These are phyloP conservation scores for Nothophytophthora sp. DNA, from an alignment of 352 stramenopile species.

Conservation along the genomic window DNA sequence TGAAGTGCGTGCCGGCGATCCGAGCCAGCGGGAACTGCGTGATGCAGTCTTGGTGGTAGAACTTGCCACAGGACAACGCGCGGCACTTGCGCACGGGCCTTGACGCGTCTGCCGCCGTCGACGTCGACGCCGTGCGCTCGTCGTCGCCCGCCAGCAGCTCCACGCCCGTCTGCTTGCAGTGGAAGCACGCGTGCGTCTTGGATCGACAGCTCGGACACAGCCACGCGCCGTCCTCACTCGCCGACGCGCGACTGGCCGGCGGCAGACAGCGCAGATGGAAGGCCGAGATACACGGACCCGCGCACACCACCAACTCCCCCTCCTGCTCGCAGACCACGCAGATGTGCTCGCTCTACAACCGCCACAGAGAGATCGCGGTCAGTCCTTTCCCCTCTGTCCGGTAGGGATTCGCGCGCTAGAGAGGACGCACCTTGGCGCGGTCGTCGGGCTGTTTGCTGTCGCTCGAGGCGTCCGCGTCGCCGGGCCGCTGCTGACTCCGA, in stretches of 20 bases:
- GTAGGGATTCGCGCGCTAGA: too few species aligned
- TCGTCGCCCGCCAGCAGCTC: constrained; percentile 21
- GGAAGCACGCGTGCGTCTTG: constrained; percentile 76
- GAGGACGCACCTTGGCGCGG: constrained; percentile 19
- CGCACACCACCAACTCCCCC: constrained; percentile 53
- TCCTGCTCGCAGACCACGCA: constrained; percentile 72
- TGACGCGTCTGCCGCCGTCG: too few species aligned
- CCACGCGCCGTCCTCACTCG: constrained; percentile 36
- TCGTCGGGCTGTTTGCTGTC: too few species aligned
- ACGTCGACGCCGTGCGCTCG: too few species aligned
- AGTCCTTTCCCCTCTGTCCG: too few species aligned
- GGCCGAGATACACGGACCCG: constrained; percentile 70
- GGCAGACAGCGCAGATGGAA: constrained; percentile 63
- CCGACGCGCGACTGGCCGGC: background rate
- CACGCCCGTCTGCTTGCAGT: constrained; percentile 65
- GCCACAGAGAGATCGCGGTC: too few species aligned
- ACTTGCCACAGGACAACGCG: constrained; percentile 83
- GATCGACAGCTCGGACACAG: constrained; percentile 57
- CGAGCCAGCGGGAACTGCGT: constrained; percentile 74
- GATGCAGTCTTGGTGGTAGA: constrained; percentile 84
- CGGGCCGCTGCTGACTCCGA: too few species aligned
- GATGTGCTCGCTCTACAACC: constrained; percentile 58
- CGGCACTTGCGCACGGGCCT: constrained; percentile 72
- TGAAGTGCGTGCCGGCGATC: constrained; percentile 76
- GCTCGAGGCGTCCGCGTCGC: too few species aligned